Percentiles rank a stretch among this genome's conserved stretches.
Evolutionary conservation across 2,329 filamentous ascomycete species (phyloP).

Genomic region (Calonectria crousiana): DNA sequence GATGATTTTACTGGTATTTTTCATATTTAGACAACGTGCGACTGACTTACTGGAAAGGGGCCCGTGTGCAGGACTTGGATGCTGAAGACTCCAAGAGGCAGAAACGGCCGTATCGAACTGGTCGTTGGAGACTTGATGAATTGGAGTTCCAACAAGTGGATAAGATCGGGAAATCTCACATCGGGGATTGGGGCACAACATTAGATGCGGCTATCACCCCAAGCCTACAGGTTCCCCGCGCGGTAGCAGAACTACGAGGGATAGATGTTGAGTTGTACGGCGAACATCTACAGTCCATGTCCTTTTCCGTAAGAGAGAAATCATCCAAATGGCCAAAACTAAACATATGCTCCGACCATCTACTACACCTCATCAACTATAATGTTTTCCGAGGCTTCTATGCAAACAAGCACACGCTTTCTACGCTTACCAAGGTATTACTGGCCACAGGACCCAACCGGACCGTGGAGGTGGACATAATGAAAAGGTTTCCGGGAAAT

Average conservation of each 20-base stretch:
- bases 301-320: neutral
- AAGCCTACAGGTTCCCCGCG: neutral
- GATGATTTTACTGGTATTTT: neutral
- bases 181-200: too few species aligned
- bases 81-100: neutral
- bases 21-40: neutral
- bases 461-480: neutral
- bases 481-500: neutral
- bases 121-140: conserved; percentile 27
- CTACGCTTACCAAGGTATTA: conserved; percentile 8
- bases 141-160: neutral
- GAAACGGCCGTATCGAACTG: conserved; percentile 15
- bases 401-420: conserved; percentile 21
- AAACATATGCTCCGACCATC: conserved; percentile 1
- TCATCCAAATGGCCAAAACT: neutral
- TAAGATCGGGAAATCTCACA: fast-evolving
- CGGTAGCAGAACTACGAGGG: neutral
- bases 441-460: neutral
- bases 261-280: neutral
- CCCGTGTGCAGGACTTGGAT: neutral
- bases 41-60: neutral
- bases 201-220: neutral
- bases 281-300: neutral
- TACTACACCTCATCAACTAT: conserved; percentile 24
- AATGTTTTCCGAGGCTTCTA: conserved; percentile 21